Evolutionary conservation across 108 stramenopile species (phyloP).

Genomic region (Mediolabrus comicus): DNA sequence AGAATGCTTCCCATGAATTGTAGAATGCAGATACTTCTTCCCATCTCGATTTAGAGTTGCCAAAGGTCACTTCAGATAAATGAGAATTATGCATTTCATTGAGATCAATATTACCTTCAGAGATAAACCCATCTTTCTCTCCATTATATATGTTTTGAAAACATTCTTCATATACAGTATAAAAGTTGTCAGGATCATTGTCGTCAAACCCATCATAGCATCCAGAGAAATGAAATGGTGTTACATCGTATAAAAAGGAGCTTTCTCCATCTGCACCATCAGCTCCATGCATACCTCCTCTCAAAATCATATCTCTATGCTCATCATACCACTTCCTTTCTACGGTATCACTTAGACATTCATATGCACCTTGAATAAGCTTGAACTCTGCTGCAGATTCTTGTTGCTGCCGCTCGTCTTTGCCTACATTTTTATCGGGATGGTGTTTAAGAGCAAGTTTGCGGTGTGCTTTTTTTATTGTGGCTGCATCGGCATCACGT

Average conservation of each 20-base stretch:
- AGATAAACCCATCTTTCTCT: slow-evolving; percentile 55
- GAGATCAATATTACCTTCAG: slow-evolving; percentile 58
- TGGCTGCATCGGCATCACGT: slow-evolving; percentile 76
- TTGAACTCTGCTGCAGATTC: slow-evolving; percentile 69
- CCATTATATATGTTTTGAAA: slow-evolving; percentile 68
- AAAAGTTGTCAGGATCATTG: slow-evolving; percentile 59
- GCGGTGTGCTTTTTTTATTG: slow-evolving; percentile 95
- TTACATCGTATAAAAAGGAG: slow-evolving; percentile 77
- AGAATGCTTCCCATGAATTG: slow-evolving; percentile 79
- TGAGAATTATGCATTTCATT: slow-evolving; percentile 30
- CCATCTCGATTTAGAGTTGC: slow-evolving; percentile 58
- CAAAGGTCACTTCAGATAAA: slow-evolving; percentile 59
- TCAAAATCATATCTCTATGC: slow-evolving; percentile 82
- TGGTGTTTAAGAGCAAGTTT: slow-evolving; percentile 91
- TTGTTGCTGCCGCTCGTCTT: slow-evolving; percentile 35
- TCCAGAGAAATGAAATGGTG: slow-evolving; percentile 62
- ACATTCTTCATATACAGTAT: slow-evolving; percentile 57
- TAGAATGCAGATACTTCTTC: slow-evolving; percentile 64
- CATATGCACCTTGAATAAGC: slow-evolving; percentile 92
- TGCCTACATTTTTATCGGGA: slow-evolving; percentile 88
- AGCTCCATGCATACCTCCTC: slow-evolving; percentile 44
- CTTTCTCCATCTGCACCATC: slow-evolving; percentile 26
- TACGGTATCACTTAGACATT: slow-evolving; percentile 85
- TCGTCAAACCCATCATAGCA: slow-evolving; percentile 77
- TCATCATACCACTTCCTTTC: slow-evolving; percentile 94